phyloP scores from a whole-genome alignment of 805 yeast genomes.

The Sporopachydermia lactativora region DNA sequence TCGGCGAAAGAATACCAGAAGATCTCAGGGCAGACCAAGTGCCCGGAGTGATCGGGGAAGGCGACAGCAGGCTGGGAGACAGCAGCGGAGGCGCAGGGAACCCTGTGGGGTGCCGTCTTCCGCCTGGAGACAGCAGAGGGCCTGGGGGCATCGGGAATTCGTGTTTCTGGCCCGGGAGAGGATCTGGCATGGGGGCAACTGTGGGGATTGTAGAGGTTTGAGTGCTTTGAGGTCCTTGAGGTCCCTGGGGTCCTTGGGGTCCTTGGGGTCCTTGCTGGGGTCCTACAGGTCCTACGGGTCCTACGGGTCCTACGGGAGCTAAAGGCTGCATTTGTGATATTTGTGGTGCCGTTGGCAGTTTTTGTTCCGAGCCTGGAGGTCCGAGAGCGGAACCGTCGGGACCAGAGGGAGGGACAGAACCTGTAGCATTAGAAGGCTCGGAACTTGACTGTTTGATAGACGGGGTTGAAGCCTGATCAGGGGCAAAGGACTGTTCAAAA shows the following conservation, averaged over 20 bases:
- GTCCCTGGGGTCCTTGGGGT: background rate
- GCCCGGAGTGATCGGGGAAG: background rate
- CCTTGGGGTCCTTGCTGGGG: background rate
- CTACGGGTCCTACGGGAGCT: too few relatives aligned
- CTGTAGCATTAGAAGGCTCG: background rate
- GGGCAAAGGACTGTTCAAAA: constrained; percentile 1
- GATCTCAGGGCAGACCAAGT: background rate
- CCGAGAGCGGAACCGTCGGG: background rate
- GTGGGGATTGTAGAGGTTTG: background rate
- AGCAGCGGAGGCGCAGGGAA: background rate
- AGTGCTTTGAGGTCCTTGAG: background rate
- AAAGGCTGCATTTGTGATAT: background rate
- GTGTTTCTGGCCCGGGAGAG: too few relatives aligned
- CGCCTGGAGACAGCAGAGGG: background rate
- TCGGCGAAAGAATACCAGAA: background rate
- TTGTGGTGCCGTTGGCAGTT: too few relatives aligned
- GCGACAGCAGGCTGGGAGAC: background rate
- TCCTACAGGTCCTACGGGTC: background rate
- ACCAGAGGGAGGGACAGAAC: background rate
- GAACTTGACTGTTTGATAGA: background rate
- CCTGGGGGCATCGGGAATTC: background rate
- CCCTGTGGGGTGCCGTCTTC: background rate
- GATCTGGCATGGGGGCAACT: background rate
- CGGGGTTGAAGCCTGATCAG: constrained; percentile 1
- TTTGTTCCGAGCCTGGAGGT: too few relatives aligned